These are phyloP conservation scores for Barnettozyma hawaiiensis DNA, from an alignment of 1,139 yeast genomes.

Conservation along the genomic window DNA sequence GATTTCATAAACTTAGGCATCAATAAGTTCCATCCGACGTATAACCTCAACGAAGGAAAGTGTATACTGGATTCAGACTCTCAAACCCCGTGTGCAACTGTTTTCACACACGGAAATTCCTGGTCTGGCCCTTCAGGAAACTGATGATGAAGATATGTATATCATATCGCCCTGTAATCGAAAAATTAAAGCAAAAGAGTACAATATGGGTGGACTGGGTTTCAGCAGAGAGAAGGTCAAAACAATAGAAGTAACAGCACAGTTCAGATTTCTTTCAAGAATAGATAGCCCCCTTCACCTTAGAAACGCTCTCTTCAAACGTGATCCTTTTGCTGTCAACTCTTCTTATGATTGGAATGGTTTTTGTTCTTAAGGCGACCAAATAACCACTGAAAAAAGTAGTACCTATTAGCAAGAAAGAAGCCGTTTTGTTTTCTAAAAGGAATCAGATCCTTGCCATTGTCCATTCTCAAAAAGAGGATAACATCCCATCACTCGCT, in stretches of 20 bases:
- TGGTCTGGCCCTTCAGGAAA: neutral
- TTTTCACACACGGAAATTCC: no score
- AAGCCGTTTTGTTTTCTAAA: no score
- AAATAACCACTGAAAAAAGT: constrained; percentile 20
- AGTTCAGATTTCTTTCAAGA: constrained; percentile 3
- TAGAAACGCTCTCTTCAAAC: neutral
- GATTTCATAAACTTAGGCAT: neutral
- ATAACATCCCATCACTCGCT: neutral
- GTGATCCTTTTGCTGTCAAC: constrained; percentile 17
- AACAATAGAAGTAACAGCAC: neutral
- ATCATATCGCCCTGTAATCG: neutral
- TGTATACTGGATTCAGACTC: constrained; percentile 1
- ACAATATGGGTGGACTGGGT: no score
- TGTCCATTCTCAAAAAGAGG: no score
- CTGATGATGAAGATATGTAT: no score
- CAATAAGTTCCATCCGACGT: constrained; percentile 4
- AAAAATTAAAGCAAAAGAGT: no score
- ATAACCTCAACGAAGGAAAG: constrained; percentile 1
- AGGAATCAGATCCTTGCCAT: neutral
- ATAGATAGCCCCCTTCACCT: neutral
- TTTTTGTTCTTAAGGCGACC: constrained; percentile 20
- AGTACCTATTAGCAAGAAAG: neutral
- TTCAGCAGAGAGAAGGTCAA: neutral
- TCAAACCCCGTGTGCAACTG: no score
- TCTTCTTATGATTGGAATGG: constrained; percentile 13